Percentiles rank a stretch among this genome's conserved stretches.
phyloP scores from a whole-genome alignment of 208 protist species.

The Leishmania gerbilli region DNA sequence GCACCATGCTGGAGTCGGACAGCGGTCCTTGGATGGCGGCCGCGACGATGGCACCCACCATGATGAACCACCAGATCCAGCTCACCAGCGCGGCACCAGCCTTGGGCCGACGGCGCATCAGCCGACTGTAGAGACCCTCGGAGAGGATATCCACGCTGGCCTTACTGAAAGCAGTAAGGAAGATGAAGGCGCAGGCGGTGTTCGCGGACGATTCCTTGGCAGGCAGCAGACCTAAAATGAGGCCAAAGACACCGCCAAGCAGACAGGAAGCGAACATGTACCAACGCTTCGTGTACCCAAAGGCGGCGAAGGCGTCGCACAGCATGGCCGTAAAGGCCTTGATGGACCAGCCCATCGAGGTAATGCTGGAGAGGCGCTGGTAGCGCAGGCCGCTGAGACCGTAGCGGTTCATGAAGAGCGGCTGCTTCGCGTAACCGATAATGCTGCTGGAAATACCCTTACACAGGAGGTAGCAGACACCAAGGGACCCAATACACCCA shows the following conservation, averaged over 20 bases:
- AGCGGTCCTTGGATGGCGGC: conserved; percentile 55
- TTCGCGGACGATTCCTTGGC: conserved; percentile 38
- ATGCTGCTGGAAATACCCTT: conserved; percentile 60
- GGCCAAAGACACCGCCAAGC: conserved; percentile 38
- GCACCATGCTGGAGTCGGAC: conserved; percentile 37
- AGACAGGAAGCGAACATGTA: conserved; percentile 54
- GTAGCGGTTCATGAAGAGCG: conserved; percentile 57
- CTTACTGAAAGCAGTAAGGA: conserved; percentile 49
- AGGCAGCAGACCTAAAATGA: conserved; percentile 51
- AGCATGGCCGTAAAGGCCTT: conserved; percentile 68
- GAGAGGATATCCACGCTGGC: conserved; percentile 75
- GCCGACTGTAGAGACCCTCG: conserved; percentile 72
- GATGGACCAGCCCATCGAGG: conserved; percentile 60
- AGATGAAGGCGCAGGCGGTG: conserved; percentile 49
- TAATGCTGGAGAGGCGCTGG: conserved; percentile 50
- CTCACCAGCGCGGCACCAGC: conserved; percentile 55
- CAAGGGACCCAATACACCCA: conserved; percentile 32
- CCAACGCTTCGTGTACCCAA: conserved; percentile 81
- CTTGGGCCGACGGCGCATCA: conserved; percentile 53
- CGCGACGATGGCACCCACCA: conserved; percentile 48
- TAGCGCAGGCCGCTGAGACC: conserved; percentile 44
- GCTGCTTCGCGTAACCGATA: conserved; percentile 34
- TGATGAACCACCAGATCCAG: conserved; percentile 69
- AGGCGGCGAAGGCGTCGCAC: conserved; percentile 57
- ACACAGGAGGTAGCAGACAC: conserved; percentile 49